Conservation (phyloP, 345 rosid genomes). For the Erodium maritimum region DNA sequence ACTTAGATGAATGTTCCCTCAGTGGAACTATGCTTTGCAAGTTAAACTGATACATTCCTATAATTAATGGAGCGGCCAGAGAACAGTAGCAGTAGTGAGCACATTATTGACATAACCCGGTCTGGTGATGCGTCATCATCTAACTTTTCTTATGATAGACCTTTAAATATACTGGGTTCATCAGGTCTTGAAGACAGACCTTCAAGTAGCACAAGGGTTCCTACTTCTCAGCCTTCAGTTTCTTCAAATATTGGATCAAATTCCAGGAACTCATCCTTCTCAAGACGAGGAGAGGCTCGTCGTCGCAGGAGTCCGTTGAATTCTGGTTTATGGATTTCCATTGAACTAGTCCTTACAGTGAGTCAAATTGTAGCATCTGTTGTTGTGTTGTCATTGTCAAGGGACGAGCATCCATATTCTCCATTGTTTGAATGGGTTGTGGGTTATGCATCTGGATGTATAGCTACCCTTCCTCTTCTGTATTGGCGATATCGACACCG, state of each 20-base stretch:
- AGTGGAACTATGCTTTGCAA: slow-evolving; percentile 33
- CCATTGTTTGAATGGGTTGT: slow-evolving; percentile 82
- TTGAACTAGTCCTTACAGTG: slow-evolving; percentile 65
- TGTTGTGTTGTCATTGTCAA: slow-evolving; percentile 63
- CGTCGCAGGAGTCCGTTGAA: slow-evolving; percentile 86
- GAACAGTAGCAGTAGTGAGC: slow-evolving; percentile 33
- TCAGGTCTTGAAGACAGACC: slow-evolving; percentile 41
- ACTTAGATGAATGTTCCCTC: slow-evolving; percentile 76
- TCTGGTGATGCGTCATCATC: slow-evolving; percentile 37
- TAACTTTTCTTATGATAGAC: slow-evolving; percentile 37
- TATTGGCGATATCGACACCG: slow-evolving; percentile 83
- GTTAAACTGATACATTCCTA: slow-evolving; percentile 30
- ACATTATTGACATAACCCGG: slow-evolving; percentile 49
- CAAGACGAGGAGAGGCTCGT: slow-evolving; percentile 52
- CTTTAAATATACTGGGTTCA: slow-evolving; percentile 40
- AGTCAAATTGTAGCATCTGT: slow-evolving; percentile 82
- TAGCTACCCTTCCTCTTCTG: slow-evolving; percentile 76
- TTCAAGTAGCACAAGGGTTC: slow-evolving; percentile 21
- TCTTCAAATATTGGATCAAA: slow-evolving; percentile 39
- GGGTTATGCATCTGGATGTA: slow-evolving; percentile 84
- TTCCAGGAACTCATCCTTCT: slow-evolving; percentile 29
- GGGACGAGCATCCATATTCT: slow-evolving; percentile 64
- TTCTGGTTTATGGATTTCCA: slow-evolving; percentile 89
- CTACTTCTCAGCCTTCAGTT: slow-evolving; percentile 32
- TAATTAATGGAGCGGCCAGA: slow-evolving; percentile 69